These are phyloP conservation scores for Erodium moschatum DNA, from an alignment of 441 rosid genomes.

Conservation along the genomic window DNA sequence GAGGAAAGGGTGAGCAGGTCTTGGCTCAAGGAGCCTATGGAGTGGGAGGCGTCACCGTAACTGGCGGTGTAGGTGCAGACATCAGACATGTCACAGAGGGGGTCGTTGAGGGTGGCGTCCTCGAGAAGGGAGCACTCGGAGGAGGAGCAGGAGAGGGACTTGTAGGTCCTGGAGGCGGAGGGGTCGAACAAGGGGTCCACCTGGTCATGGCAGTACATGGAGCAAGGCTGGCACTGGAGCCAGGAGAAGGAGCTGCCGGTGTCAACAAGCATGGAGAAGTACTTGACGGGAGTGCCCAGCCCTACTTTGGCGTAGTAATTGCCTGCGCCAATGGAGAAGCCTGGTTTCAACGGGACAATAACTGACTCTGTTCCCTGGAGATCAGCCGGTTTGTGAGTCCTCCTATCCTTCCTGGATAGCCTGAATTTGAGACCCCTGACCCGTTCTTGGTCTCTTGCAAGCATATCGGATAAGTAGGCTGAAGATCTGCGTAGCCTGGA, in stretches of 20 bases:
- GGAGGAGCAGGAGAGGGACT: slow-evolving; percentile 19
- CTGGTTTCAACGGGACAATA: not conserved
- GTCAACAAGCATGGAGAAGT: slow-evolving; percentile 5
- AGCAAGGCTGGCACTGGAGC: slow-evolving; percentile 28
- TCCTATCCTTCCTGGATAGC: not conserved
- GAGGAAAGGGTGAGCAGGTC: slow-evolving; percentile 31
- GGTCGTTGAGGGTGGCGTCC: slow-evolving; percentile 25
- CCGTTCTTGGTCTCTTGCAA: slow-evolving; percentile 19
- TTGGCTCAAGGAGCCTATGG: slow-evolving; percentile 35
- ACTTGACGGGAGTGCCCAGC: slow-evolving; percentile 7
- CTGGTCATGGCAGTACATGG: slow-evolving; percentile 27
- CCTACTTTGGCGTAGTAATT: slow-evolving; percentile 10
- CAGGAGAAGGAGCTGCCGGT: slow-evolving; percentile 13
- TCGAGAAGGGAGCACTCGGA: slow-evolving; percentile 26
- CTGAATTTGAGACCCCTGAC: slow-evolving; percentile 10
- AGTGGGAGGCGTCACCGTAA: slow-evolving; percentile 38
- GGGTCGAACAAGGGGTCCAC: slow-evolving; percentile 37
- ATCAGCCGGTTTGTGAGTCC: not conserved
- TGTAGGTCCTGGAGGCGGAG: slow-evolving; percentile 30
- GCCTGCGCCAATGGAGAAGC: slow-evolving; percentile 3
- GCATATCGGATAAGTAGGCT: not conserved
- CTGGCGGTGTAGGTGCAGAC: slow-evolving; percentile 31
- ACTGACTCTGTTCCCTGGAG: slow-evolving; percentile 1
- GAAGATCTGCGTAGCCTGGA: not conserved
- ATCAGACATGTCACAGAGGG: slow-evolving; percentile 10